These are phyloP conservation scores for Paradendryphiella salina DNA, from an alignment of 2,329 filamentous ascomycete genomes.

Conservation along the genomic window DNA sequence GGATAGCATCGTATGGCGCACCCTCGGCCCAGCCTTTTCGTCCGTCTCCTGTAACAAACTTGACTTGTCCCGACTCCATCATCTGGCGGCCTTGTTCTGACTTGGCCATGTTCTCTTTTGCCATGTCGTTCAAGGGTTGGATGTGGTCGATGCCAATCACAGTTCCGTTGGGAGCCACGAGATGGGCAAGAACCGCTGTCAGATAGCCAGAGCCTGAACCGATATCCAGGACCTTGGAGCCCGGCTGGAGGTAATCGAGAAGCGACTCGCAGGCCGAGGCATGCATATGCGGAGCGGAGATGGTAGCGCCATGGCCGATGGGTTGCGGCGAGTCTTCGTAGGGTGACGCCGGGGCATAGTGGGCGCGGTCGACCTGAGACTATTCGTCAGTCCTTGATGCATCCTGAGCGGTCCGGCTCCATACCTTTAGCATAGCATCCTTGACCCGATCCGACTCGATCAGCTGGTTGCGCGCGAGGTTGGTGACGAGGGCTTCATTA, in stretches of 20 bases:
- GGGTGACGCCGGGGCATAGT: conserved; percentile 73
- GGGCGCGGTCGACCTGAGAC: conserved; percentile 76
- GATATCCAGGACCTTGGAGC: conserved; percentile 54
- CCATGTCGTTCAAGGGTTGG: conserved; percentile 50
- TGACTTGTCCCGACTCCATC: conserved; percentile 65
- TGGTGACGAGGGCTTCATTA: conserved; percentile 76
- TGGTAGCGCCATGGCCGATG: conserved; percentile 70
- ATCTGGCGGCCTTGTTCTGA: conserved; percentile 56
- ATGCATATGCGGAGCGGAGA: conserved; percentile 75
- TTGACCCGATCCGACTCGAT: conserved; percentile 74
- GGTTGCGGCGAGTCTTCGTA: conserved; percentile 74
- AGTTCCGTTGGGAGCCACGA: conserved; percentile 59
- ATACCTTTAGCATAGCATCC: conserved; percentile 75
- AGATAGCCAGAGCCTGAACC: conserved; percentile 67
- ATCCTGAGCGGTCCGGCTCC: background rate
- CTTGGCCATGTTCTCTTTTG: conserved; percentile 50
- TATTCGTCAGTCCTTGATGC: background rate
- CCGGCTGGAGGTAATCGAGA: conserved; percentile 59
- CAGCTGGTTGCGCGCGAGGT: conserved; percentile 71
- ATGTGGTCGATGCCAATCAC: conserved; percentile 58
- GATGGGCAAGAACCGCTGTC: conserved; percentile 82
- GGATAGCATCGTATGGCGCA: conserved; percentile 83
- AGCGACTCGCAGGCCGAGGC: conserved; percentile 66
- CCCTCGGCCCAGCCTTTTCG: conserved; percentile 52
- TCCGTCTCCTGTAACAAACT: conserved; percentile 73